Base-by-base conservation (phyloP, 441 rosid genomes). In the Metrosideros polymorpha region DNA sequence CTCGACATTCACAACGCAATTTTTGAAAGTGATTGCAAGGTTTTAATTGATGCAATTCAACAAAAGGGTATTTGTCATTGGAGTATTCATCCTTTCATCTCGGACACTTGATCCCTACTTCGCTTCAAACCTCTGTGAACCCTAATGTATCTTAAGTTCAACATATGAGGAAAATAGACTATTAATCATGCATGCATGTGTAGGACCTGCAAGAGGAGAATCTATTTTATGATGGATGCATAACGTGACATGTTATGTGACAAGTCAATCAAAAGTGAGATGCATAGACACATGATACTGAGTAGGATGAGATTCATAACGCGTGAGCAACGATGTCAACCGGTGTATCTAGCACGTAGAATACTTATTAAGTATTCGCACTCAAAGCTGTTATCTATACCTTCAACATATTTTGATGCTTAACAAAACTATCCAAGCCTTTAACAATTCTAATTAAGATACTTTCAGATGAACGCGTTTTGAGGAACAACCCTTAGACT, bases 221-320 rank as follows among this genome's bases (percentile, higher is more conserved):
- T 7, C 6, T 9, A 35, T 35, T 24, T 35, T 3, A 15, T 19
- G 15, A 35, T 66, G 45, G 7, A 22, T 24, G 35, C 1, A 35
- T 0, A 22, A 24, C 39, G 1, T 9, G 77, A 6, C 4, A 0
- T 3, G 3, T 35, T 22, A 66, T 22, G 6, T 35, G 1, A 19
- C 0, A 6, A 0, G 19, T 0, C 7, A 66, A 35, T 35, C 27
- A 35, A 66, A 19, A 19, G n/a, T 19, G 1, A 66, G 6, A 35
- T 35, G 2, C 27, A 35, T 22, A 35, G 15, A 35, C 15, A 2
- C 15, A 66, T 19, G 8, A 19, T 66, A 5, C 42, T 10, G 2
- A 19, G 3, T 6, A 12, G 13, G 47, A 35, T 0, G 4, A 35
- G 15, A 35, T 66, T 66, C 47, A 35, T 22, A 35, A 35, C 7